These are phyloP conservation scores for Hymenoscyphus occultus DNA, from an alignment of 2,329 filamentous ascomycete species.

Conservation along the genomic window DNA sequence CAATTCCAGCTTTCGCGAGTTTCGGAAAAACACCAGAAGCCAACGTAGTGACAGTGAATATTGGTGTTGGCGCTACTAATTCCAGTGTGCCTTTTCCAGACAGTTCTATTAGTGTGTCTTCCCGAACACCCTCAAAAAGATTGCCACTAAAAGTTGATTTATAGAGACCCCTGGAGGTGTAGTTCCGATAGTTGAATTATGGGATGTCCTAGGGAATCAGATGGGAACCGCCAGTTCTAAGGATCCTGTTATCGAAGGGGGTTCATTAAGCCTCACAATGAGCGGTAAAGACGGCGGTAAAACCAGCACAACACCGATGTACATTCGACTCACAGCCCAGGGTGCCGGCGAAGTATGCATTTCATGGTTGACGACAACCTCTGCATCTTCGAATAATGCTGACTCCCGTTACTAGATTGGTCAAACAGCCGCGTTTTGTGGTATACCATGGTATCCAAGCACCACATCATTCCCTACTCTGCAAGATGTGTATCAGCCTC, in stretches of 20 bases:
- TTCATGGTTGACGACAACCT: conserved; percentile 6
- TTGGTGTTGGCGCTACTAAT: too few species aligned
- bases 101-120: too few species aligned
- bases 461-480: conserved; percentile 9
- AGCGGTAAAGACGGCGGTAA: neutral
- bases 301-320: neutral
- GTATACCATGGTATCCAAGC: conserved; percentile 10
- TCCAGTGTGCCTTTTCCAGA: too few species aligned
- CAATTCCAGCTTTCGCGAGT: too few species aligned
- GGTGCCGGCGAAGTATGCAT: neutral
- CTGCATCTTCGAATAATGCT: neutral
- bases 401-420: conserved; percentile 5
- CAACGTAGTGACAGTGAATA: too few species aligned
- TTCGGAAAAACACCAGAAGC: too few species aligned
- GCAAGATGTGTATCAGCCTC: neutral
- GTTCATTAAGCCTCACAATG: neutral
- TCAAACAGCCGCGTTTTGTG: neutral
- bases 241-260: neutral
- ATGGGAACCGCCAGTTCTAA: neutral
- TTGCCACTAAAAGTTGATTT: too few species aligned
- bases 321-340: neutral
- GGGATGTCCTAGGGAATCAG: neutral
- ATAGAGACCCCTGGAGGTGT: too few species aligned
- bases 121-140: too few species aligned
- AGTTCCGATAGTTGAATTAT: neutral